Base-by-base conservation (phyloP, 2,329 filamentous ascomycete species). In the Myrmaecium sp. region DNA sequence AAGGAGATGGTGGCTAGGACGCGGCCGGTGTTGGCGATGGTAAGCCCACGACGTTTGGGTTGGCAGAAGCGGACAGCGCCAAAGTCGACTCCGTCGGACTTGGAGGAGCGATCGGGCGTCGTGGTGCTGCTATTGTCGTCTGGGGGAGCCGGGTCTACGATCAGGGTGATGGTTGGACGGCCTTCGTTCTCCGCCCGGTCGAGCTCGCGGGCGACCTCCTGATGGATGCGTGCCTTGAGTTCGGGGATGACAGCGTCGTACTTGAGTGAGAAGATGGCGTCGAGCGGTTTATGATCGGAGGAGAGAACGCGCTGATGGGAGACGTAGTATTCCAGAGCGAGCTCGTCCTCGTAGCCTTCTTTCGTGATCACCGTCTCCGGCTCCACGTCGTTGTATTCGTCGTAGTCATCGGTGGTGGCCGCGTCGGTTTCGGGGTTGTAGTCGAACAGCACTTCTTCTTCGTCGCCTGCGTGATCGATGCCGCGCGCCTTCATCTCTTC, bases 241-340 rank as follows among this genome's bases (percentile, higher is more conserved):
- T 86, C 74, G 0, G 83, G 78, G 0, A 91, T 72, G 1, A 93
- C 79, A 1, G 80, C 77, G 34, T 94, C 80, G 44, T 89, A 94
- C 23, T 77, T 74, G 5, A 98, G 54, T 0, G 69, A 75, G 44
- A 95, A 95, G 1, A 84, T 59, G 1, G 83, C 81, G 31, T 74
- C 69, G 2, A 98, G 57, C 0, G 89, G 91, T 47, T 98, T 98
- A 52, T 98, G 89, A 41, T 98, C 89, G 0, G 86, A 95, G 1
- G 86, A 93, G 10, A 80, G 67, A 14, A 98, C 74, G 11, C 78
- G 67, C 49, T 95, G 89, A 42, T 95, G 81, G 0, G 84, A 86
- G 0, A 74, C 71, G 47, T 98, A 98, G 31, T 78, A 61, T 28
- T 70, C 59, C n/a, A 73, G 49, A 14, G 49, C 42, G 15, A 74